Evolutionary conservation across 2,329 filamentous ascomycete species (phyloP).

Genomic region (Arthrinium puccinioides): DNA sequence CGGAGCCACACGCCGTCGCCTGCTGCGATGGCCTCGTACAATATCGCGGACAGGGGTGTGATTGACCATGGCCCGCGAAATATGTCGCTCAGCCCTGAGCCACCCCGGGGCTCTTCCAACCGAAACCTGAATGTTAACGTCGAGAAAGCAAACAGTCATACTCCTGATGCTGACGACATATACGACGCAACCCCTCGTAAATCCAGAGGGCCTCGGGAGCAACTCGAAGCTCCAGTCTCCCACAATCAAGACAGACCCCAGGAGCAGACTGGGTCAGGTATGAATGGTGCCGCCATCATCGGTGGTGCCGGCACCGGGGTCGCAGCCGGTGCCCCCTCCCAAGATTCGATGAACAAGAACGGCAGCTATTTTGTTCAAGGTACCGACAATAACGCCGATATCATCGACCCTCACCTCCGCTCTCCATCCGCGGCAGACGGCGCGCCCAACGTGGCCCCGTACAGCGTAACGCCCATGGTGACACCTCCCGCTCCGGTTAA

Average conservation of each 20-base stretch:
- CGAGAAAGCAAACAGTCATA: slow-evolving; percentile 15
- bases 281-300: slow-evolving; percentile 4
- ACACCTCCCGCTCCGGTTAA: background rate
- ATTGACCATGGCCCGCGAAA: slow-evolving; percentile 15
- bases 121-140: slow-evolving; percentile 18
- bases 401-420: too few species aligned
- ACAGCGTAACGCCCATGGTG: background rate
- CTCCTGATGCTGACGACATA: slow-evolving; percentile 16
- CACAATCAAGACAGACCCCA: background rate
- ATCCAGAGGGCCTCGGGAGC: background rate
- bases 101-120: slow-evolving; percentile 11
- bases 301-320: slow-evolving; percentile 3
- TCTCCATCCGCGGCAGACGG: background rate
- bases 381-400: too few species aligned
- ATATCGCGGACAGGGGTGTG: too few species aligned
- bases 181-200: slow-evolving; percentile 21
- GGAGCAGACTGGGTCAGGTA: too few species aligned
- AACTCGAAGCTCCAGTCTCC: slow-evolving; percentile 2
- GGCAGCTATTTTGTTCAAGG: slow-evolving; percentile 4
- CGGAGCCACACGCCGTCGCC: slow-evolving; percentile 6
- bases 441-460: background rate
- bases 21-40: too few species aligned
- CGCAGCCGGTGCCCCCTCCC: slow-evolving; percentile 3
- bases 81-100: background rate
- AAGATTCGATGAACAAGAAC: slow-evolving; percentile 1